A percentile compares a stretch with the other conserved stretches of the same genome.
Evolutionary conservation across 2,329 filamentous ascomycete species (phyloP).

Genomic region (Colletotrichum theobromicola): DNA sequence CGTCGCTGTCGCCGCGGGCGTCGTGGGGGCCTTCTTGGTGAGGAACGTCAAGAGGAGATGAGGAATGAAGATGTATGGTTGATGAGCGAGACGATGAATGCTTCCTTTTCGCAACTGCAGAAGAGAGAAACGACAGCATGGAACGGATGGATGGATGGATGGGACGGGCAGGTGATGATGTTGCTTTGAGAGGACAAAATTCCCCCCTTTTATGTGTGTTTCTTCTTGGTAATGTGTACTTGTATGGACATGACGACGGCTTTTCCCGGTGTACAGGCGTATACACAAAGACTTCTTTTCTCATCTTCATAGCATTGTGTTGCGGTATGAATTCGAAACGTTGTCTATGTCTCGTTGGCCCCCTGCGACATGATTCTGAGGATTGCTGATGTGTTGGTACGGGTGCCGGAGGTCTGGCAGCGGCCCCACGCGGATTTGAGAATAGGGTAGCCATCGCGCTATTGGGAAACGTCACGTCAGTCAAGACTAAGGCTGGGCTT

Average conservation of each 20-base stretch:
- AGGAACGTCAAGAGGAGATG: conserved; percentile 71
- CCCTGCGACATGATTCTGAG: background rate
- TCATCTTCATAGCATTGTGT: background rate
- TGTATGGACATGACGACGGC: conserved; percentile 14
- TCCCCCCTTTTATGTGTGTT: background rate
- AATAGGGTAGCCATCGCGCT: background rate
- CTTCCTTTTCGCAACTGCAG: background rate
- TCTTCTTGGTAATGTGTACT: conserved; percentile 17
- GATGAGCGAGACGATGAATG: background rate
- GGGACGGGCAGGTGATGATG: background rate
- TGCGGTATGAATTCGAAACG: background rate
- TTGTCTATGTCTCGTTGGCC: background rate
- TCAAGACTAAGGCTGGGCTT: background rate
- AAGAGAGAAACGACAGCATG: background rate
- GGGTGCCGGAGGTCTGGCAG: background rate
- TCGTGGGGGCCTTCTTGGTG: conserved; percentile 87
- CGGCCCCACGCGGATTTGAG: background rate
- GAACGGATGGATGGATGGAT: background rate
- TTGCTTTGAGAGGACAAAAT: background rate
- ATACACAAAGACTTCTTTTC: conserved; percentile 5
- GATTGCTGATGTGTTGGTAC: background rate
- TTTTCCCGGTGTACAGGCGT: conserved; percentile 17
- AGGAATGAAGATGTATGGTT: background rate
- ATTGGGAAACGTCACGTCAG: background rate
- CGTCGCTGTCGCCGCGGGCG: conserved; percentile 89